Conservation (phyloP, 768 basidiomycete genomes). For the Dentipellis fragilis region DNA sequence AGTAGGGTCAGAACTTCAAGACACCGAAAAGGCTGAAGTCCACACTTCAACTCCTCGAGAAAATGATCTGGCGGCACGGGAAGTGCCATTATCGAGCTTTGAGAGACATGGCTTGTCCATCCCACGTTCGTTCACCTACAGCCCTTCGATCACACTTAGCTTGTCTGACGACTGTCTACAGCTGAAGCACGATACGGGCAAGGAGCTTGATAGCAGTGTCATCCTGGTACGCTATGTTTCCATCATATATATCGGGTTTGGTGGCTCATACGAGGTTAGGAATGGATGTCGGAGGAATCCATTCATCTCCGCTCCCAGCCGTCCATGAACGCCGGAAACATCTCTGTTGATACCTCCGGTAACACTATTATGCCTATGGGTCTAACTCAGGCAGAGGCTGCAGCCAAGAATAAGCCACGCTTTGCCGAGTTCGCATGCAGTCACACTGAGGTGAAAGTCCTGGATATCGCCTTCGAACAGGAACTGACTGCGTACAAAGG, state of each 20-base stretch:
- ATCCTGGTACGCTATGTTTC: conserved; percentile 40
- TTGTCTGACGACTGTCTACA: conserved; percentile 12
- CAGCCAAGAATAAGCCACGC: conserved; percentile 47
- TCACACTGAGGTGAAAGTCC: conserved; percentile 43
- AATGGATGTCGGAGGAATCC: conserved; percentile 66
- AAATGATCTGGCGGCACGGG: conserved; percentile 54
- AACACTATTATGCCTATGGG: conserved; percentile 24
- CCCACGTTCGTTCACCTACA: conserved; percentile 44
- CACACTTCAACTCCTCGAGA: conserved; percentile 42
- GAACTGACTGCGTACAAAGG: conserved; percentile 28
- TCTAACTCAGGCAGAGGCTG: conserved; percentile 33
- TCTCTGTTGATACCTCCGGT: conserved; percentile 38
- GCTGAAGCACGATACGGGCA: conserved; percentile 29
- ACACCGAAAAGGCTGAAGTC: conserved; percentile 68
- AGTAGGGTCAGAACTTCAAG: conserved; percentile 33
- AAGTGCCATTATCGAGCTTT: conserved; percentile 65
- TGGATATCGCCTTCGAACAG: not conserved
- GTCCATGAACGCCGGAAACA: conserved; percentile 24
- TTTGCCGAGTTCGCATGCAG: conserved; percentile 71
- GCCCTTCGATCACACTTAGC: not conserved
- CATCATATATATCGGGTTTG: conserved; percentile 1
- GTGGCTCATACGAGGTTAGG: conserved; percentile 29
- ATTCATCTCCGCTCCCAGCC: conserved; percentile 46
- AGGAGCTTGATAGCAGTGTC: conserved; percentile 45
- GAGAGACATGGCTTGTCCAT: conserved; percentile 58